phyloP scores from a whole-genome alignment of 495 filamentous ascomycete species.

The Neurospora sp. region DNA sequence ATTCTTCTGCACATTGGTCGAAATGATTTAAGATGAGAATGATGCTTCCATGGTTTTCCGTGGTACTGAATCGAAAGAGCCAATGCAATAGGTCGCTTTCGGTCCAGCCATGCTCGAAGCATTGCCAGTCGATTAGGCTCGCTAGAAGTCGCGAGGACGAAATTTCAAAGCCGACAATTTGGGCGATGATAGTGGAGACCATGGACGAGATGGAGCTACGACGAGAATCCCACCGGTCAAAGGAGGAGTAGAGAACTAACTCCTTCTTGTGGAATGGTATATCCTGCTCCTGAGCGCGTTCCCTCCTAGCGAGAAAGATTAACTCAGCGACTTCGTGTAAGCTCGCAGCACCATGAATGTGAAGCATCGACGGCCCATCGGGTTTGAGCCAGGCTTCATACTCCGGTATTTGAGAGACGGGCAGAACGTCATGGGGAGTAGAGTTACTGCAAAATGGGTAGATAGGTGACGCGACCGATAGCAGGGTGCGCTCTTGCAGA shows the following conservation, averaged over 20 bases:
- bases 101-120: conserved; percentile 8
- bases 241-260: conserved; percentile 12
- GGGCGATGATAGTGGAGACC: conserved; percentile 12
- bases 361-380: conserved; percentile 7
- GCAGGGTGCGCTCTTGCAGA: not conserved
- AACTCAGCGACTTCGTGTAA: conserved; percentile 1
- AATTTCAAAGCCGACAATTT: conserved; percentile 7
- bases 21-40: conserved; percentile 12
- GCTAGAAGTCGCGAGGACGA: too few species aligned
- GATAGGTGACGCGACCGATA: conserved; percentile 4
- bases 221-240: conserved; percentile 10
- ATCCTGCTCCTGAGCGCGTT: not conserved
- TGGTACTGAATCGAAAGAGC: conserved; percentile 5
- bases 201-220: conserved; percentile 7
- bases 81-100: conserved; percentile 9
- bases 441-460: not conserved
- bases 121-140: not conserved
- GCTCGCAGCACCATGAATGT: conserved; percentile 3
- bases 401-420: not conserved
- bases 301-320: conserved; percentile 2
- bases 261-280: not conserved
- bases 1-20: not conserved
- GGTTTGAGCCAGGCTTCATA: conserved; percentile 4
- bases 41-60: not conserved
- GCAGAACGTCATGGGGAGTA: not conserved